Base-by-base conservation (phyloP, 1,284 basidiomycete genomes). In the Irpex rosettiformis region DNA sequence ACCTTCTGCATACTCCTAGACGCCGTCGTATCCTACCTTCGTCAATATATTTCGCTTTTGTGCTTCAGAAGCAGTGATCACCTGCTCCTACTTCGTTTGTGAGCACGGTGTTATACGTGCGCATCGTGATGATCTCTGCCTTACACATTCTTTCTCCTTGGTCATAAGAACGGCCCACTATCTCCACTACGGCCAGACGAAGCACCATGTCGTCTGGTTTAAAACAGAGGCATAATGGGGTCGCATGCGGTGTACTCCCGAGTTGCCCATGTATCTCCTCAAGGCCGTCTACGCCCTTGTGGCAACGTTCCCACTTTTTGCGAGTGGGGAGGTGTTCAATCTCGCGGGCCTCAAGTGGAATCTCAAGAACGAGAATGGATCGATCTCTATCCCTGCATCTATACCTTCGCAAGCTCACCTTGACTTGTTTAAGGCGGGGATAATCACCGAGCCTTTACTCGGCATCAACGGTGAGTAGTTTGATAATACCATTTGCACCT, bases 351-450 rank as follows among this genome's bases (percentile, higher is more conserved):
- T 84, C 27, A 60, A 74, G 6, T 85, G 83, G 83, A 78, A 79
- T 3, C 69, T 85, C 37, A 75, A 71, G 62, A 85, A 82, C 61
- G 68, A 75, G 60, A 84, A 85, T 64, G 77, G 80, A 3, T 78
- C 81, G 0, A 79, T 85, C 51, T 73, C 73, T 4, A 72, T 84
- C n/a, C 81, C 82, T 4, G 82, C 75, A 10, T 70, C 73, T 2
- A 75, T 83, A 1, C 83, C 82, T 3, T 82, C 81, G 2, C 79
- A 83, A 58, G 79, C 74, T 1, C 83, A 85, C 62, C 72, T 85
- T 55, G 83, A 85, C 66, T 72, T 85, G 18, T 55, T 77, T 25
- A 74, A 73, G 45, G 81, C 80, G 18, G 81, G 81, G 3, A 68
- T 85, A 40, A 83, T 85, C 61, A 76, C 77, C 1, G 82, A 85